Evolutionary conservation across 306 rosid species (phyloP).

Genomic region (Rubus idaeus): DNA sequence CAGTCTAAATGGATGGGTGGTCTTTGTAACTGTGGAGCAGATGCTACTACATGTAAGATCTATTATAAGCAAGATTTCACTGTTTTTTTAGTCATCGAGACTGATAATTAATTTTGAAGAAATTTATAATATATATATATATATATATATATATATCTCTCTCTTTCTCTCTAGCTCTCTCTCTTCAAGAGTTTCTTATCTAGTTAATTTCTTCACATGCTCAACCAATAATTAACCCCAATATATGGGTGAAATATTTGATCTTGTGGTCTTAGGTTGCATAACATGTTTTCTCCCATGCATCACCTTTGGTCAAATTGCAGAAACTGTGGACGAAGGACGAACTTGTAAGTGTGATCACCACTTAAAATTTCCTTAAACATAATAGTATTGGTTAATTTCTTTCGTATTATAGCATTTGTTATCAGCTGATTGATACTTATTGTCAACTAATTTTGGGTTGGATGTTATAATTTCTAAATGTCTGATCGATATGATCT

Average conservation of each 20-base stretch:
- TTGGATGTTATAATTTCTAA: not conserved
- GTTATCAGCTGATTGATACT: not conserved
- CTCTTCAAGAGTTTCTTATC: not conserved
- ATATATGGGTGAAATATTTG: not conserved
- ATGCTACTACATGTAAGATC: not conserved
- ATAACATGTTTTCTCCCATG: conserved; percentile 9
- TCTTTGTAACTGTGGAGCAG: not conserved
- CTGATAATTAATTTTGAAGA: not conserved
- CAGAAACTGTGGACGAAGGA: conserved; percentile 13
- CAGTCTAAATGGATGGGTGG: not conserved
- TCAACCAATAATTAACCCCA: not conserved
- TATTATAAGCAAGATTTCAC: not conserved
- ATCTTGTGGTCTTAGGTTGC: conserved; percentile 7
- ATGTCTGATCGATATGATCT: not conserved
- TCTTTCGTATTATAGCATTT: too few species aligned
- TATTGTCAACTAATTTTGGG: not conserved
- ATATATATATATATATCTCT: too few species aligned
- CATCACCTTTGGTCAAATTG: not conserved
- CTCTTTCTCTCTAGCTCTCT: not conserved
- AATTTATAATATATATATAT: not conserved
- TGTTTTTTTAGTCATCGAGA: not conserved
- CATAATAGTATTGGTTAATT: too few species aligned
- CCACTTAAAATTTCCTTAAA: too few species aligned
- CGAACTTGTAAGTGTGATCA: conserved; percentile 12
- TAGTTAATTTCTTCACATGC: not conserved